These are phyloP conservation scores for Delphinella strobiligena DNA, from an alignment of 2,329 filamentous ascomycete genomes.

Conservation along the genomic window DNA sequence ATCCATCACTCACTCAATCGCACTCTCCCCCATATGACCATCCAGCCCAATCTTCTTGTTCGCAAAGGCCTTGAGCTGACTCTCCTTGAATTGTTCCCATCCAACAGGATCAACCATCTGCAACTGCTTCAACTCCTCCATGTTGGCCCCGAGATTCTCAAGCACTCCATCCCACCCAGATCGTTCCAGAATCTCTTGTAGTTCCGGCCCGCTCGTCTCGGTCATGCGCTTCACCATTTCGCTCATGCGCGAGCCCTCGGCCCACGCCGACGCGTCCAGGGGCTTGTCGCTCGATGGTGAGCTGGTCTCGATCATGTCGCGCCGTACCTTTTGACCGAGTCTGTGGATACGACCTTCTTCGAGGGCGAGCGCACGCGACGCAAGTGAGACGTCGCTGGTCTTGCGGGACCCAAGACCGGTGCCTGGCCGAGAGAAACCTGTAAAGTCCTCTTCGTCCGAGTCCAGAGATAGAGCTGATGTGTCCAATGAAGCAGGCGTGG, in stretches of 20 bases:
- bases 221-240: conserved; percentile 32
- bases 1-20: no score
- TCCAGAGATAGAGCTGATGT: conserved; percentile 11
- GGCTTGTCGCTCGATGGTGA: conserved; percentile 20
- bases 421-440: conserved; percentile 5
- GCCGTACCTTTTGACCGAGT: conserved; percentile 53
- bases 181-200: conserved; percentile 47
- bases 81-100: conserved; percentile 23
- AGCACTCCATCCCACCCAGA: conserved; percentile 52
- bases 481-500: background rate
- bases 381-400: conserved; percentile 56
- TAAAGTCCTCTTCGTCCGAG: conserved; percentile 20
- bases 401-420: conserved; percentile 32
- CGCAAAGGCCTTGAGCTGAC: conserved; percentile 22
- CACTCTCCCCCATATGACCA: no score
- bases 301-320: conserved; percentile 44
- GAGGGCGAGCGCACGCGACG: conserved; percentile 49
- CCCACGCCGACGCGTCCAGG: conserved; percentile 15
- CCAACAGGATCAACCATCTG: conserved; percentile 27
- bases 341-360: conserved; percentile 62
- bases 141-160: conserved; percentile 51
- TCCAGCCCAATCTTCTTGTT: conserved; percentile 12
- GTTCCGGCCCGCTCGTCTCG: conserved; percentile 46
- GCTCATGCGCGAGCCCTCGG: conserved; percentile 13
- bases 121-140: conserved; percentile 53